Conservation (phyloP, 306 rosid genomes). For the Hippophae gyantsensis region DNA sequence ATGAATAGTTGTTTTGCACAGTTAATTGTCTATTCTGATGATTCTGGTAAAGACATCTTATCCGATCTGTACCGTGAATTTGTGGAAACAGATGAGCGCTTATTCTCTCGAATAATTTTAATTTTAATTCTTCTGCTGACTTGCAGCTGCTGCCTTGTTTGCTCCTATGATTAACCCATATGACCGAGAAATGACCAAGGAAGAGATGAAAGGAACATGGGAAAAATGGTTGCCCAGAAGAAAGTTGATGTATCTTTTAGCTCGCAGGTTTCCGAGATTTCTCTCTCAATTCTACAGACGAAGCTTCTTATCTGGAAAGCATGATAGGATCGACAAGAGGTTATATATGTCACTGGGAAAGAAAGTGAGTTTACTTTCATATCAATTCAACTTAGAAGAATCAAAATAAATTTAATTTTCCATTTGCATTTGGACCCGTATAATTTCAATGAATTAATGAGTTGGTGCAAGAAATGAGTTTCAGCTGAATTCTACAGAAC, state of each 20-base stretch:
- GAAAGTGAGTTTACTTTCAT: constrained; percentile 42
- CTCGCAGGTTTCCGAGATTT: constrained; percentile 65
- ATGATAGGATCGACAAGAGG: constrained; percentile 55
- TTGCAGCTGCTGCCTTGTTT: constrained; percentile 77
- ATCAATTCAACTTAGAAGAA: constrained; percentile 9
- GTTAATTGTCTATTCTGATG: not conserved
- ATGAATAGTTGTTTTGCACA: not conserved
- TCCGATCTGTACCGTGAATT: not conserved
- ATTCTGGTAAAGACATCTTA: not conserved
- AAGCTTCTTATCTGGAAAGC: constrained; percentile 72
- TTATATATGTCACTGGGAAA: constrained; percentile 54
- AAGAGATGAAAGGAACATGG: constrained; percentile 73
- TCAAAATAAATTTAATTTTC: not conserved
- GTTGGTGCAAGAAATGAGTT: not conserved
- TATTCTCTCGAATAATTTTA: not conserved
- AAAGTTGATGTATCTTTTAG: constrained; percentile 51
- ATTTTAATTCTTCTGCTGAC: constrained; percentile 20
- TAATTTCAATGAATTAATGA: constrained; percentile 2
- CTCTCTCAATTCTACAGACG: constrained; percentile 54
- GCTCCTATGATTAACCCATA: constrained; percentile 85
- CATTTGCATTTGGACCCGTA: not conserved
- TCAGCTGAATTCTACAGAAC: not conserved
- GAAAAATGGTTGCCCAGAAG: constrained; percentile 71
- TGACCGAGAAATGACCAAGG: constrained; percentile 61
- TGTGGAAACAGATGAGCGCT: not conserved